Conservation (phyloP, 768 basidiomycete species). For the Epithele typhae region DNA sequence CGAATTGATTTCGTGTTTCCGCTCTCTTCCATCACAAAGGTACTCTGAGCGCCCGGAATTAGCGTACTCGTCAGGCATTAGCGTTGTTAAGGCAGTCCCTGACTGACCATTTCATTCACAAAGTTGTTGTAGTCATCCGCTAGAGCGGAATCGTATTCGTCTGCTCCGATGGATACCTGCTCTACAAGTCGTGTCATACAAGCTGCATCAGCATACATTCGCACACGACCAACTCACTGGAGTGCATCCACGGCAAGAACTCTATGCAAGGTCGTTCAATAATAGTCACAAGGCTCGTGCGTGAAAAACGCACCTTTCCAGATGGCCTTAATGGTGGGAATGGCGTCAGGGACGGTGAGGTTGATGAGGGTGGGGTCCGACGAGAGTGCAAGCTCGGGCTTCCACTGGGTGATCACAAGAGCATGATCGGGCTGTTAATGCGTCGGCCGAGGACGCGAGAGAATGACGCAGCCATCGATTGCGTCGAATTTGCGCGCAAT, state of each 20-base stretch:
- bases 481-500: not conserved
- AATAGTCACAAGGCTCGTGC: no score
- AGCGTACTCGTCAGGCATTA: not conserved
- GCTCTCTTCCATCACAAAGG: constrained; percentile 28
- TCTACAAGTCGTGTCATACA: constrained; percentile 6
- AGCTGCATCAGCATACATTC: not conserved
- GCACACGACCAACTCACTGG: constrained; percentile 9
- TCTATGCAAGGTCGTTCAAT: constrained; percentile 6
- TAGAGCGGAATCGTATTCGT: constrained; percentile 35
- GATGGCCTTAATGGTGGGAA: constrained; percentile 38
- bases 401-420: constrained; percentile 42
- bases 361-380: constrained; percentile 34
- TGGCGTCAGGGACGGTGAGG: constrained; percentile 36
- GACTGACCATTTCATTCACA: constrained; percentile 36
- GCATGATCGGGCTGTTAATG: constrained; percentile 33
- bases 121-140: constrained; percentile 40
- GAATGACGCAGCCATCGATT: no score
- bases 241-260: constrained; percentile 23
- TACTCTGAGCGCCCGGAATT: constrained; percentile 17
- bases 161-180: constrained; percentile 44
- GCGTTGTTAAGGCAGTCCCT: not conserved
- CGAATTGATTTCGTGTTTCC: constrained; percentile 33
- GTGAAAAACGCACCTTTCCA: constrained; percentile 32
- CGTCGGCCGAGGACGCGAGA: no score
- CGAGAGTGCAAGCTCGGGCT: constrained; percentile 35